Evolutionary conservation across 1,284 basidiomycete species (phyloP), one percentile per base, ranked within the genome.

Genomic region (Apiotrichum veenhuisii): DNA sequence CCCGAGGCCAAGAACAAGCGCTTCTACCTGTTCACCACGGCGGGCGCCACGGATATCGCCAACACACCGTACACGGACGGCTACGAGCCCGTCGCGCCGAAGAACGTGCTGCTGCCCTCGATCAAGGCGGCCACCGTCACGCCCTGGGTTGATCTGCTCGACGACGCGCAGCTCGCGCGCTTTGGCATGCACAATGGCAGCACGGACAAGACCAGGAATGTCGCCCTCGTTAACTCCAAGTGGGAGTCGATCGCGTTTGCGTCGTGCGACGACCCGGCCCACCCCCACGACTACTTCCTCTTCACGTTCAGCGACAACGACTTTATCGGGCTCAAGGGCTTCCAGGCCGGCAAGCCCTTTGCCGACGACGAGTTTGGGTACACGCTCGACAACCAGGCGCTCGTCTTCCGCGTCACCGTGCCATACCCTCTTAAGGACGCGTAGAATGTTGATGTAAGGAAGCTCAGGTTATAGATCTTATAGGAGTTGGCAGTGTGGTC

Each of bases 171-270:
- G 56, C 57, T 78, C 26, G 57, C 57, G 50, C 66, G 72, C 45
- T 77, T 77, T 47, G 74, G 75, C 45, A 61, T 77, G 26, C 68
- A 73, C 55, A 68, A 64, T 36, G 47, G 34, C 34, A 26, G 20
- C 25, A 41, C 37, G 18, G 68, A 60, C 37, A 63, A 65, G 30
- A 67, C 61, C 17, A 66, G 73, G 33, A 67, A 71, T 52, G 64
- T 79, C 45, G 84, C 82, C 0, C 76, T 87, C 27, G 80, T 87
- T 54, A 82, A 82, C 57, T 81, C 81, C 3, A 87, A 87, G 72
- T 87, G 85, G 83, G 86, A 87, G 67, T 83, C 82, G 9, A 77
- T 85, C 22, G 83, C 85, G 15, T 73, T 87, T 12, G 84, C 82
- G 3, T 82, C 85, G 0, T 80, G 78, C n/a, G 68, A 79, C 2